Evolutionary conservation across 1,139 yeast species (phyloP).

Genomic region (Martiniozyma asiatica): DNA sequence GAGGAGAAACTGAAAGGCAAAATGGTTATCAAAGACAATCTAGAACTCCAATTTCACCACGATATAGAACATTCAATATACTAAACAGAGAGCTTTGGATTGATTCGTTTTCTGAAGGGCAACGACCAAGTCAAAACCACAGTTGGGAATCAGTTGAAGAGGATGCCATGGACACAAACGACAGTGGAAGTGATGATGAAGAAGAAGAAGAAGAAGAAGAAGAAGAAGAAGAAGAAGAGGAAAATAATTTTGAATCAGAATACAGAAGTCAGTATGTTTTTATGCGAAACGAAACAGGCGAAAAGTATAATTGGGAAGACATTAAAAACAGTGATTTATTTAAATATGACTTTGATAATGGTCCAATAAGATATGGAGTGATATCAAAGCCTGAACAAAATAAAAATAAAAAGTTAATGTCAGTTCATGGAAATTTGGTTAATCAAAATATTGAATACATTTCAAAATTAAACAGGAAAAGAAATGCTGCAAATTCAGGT

Average conservation of each 20-base stretch:
- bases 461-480: slow-evolving; percentile 1
- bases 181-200: background rate
- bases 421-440: too few species aligned
- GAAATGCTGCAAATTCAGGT: background rate
- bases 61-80: background rate
- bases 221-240: background rate
- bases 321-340: slow-evolving; percentile 1
- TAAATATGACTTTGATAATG: slow-evolving; percentile 1
- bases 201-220: background rate
- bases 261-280: too few species aligned
- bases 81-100: too few species aligned
- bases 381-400: too few species aligned
- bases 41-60: background rate
- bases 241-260: too few species aligned
- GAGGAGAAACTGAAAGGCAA: slow-evolving; percentile 4
- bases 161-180: background rate
- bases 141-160: background rate
- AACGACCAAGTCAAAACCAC: slow-evolving; percentile 1
- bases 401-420: too few species aligned
- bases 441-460: too few species aligned
- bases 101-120: too few species aligned
- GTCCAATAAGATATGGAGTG: slow-evolving; percentile 1
- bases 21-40: too few species aligned
- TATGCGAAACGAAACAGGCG: slow-evolving; percentile 3
- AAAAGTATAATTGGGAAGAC: slow-evolving; percentile 1